Percentiles rank a stretch among this genome's conserved stretches.
phyloP scores from a whole-genome alignment of 306 rosid species.

The Inga leiocalycina region DNA sequence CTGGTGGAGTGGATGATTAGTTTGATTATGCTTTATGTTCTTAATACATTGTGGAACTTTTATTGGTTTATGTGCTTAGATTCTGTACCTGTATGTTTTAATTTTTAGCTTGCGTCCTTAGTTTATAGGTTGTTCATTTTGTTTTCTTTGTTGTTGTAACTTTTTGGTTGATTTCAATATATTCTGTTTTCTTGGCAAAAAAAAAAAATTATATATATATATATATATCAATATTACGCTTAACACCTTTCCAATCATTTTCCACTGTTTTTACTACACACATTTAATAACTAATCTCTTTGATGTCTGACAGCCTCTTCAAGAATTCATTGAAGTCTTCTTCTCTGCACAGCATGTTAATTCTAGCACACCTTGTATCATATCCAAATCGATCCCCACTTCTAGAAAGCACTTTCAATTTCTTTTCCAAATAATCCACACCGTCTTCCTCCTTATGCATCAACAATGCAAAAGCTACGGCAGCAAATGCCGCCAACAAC shows the following conservation, averaged over 20 bases:
- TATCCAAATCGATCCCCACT: constrained; percentile 67
- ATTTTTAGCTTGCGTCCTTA: too few species aligned
- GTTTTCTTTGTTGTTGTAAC: too few species aligned
- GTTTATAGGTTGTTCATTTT: too few species aligned
- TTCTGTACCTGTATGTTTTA: too few species aligned
- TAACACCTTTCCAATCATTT: not conserved
- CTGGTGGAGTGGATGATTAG: too few species aligned
- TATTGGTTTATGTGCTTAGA: too few species aligned
- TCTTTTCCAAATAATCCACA: constrained; percentile 40
- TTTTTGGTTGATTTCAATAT: too few species aligned
- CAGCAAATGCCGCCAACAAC: too few species aligned
- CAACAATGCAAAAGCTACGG: constrained; percentile 58
- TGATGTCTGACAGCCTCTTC: constrained; percentile 45
- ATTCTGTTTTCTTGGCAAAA: too few species aligned
- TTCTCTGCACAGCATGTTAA: constrained; percentile 61
- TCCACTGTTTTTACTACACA: not conserved
- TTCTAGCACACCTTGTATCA: constrained; percentile 44
- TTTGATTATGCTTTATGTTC: too few species aligned
- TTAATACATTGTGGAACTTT: too few species aligned
- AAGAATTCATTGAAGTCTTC: constrained; percentile 50
- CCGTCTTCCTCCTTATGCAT: constrained; percentile 55
- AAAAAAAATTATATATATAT: too few species aligned
- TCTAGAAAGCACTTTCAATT: constrained; percentile 46
- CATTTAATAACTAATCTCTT: not conserved
- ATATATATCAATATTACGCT: not conserved